Conservation (phyloP, 169 alveolate species). For the Plasmodium relictum region DNA sequence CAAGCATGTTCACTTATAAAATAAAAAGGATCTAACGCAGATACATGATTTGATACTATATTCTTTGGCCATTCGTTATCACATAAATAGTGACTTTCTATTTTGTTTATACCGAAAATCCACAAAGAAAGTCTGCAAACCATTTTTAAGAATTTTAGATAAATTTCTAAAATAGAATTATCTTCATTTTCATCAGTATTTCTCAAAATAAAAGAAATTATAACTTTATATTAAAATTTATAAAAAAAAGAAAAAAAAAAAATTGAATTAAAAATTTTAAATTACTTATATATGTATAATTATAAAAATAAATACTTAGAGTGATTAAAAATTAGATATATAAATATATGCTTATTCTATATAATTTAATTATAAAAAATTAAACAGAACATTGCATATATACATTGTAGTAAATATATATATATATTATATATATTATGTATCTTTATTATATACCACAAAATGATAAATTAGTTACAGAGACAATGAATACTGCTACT, state of each 20-base stretch:
- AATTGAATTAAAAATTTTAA: not conserved
- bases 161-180: conserved; percentile 17
- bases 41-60: conserved; percentile 67
- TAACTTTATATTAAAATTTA: not conserved
- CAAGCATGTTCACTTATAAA: conserved; percentile 72
- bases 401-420: no score
- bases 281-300: no score
- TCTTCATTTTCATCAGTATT: conserved; percentile 10
- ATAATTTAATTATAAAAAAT: no score
- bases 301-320: no score
- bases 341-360: no score
- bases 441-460: conserved; percentile 12
- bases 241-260: conserved; percentile 2
- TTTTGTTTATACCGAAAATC: conserved; percentile 33
- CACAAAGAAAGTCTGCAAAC: conserved; percentile 48
- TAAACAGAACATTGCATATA: no score
- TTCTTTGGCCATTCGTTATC: conserved; percentile 75
- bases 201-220: conserved; percentile 6
- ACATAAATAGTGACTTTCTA: conserved; percentile 56
- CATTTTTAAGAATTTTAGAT: conserved; percentile 32
- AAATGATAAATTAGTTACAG: not conserved
- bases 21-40: conserved; percentile 59
- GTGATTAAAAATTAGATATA: no score
- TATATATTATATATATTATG: not conserved
- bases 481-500: not conserved